Base-by-base conservation (phyloP, 768 basidiomycete species). In the Boletus sp. region DNA sequence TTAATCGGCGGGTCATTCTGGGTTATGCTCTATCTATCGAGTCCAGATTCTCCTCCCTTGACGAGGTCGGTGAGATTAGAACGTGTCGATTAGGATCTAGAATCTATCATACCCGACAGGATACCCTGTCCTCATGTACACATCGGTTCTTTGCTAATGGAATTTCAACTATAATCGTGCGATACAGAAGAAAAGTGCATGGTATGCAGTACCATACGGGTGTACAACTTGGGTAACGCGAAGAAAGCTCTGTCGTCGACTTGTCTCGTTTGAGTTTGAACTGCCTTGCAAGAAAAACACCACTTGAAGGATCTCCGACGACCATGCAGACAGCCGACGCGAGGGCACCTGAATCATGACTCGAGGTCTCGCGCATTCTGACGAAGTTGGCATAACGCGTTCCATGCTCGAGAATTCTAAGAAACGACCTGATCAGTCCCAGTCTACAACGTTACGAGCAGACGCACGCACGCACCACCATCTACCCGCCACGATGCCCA, bases 401-500 rank as follows among this genome's bases (percentile, higher is more conserved):
- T 9, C 33, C 33, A 35, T 35, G 33, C 33, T 35, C 33, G 11
- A 8, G 33, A 8, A 18, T 9, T 2, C 11, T 47, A 4, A 17
- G 12, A 18, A 24, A 24, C 41, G 41, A 44, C 18, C 28, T 30
- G 45, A 46, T 17, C 33, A 11, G 33, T 35, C 9, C 8, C 28
- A 15, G 3, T 17, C 37, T 15, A 40, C 17, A 33, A n/a, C 14
- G 10, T 40, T 30, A 28, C 5, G 5, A 35, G 17, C 12, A 32
- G 4, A 63, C 17, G 35, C 36, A 54, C 56, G 24, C 42, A 55
- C 54, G 4, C 33, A 18, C 11, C 17, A 37, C 6, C 18, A 18
- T 39, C 46, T 64, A 72, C 14, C 67, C 67, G 5, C 73, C 69
- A 17, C 73, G 71, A 4, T 64, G 51, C 6, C 61, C 70, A 20